Conservation (phyloP, 306 rosid species). For the Sicyos baderoa region DNA sequence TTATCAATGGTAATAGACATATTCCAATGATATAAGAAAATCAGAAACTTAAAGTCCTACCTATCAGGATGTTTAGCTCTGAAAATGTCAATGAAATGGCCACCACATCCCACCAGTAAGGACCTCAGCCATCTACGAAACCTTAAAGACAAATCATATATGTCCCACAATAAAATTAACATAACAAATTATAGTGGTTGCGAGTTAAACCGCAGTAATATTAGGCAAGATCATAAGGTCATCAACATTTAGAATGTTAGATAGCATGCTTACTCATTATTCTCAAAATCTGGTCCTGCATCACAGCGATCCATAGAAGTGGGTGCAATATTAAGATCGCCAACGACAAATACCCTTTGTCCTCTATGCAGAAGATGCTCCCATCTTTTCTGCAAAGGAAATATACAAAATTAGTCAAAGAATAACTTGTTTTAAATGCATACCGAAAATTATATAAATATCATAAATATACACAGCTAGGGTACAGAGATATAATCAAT, state of each 20-base stretch:
- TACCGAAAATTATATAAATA: background rate
- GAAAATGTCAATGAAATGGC: constrained; percentile 40
- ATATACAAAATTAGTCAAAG: constrained; percentile 28
- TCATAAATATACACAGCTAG: background rate
- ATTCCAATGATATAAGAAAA: background rate
- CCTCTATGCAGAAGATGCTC: constrained; percentile 59
- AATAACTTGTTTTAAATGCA: constrained; percentile 20
- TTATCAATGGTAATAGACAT: background rate
- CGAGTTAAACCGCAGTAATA: background rate
- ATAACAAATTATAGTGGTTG: constrained; percentile 1
- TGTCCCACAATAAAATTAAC: background rate
- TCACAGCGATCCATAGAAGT: constrained; percentile 73
- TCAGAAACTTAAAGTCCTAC: constrained; percentile 9
- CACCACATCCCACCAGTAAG: constrained; percentile 52
- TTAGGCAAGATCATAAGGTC: constrained; percentile 8
- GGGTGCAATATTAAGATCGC: constrained; percentile 97
- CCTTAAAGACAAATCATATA: constrained; percentile 35
- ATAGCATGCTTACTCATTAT: constrained; percentile 49
- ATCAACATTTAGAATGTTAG: constrained; percentile 23
- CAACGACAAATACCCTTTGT: constrained; percentile 74
- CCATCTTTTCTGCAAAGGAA: constrained; percentile 72
- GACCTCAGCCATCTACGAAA: constrained; percentile 90
- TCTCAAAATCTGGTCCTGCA: constrained; percentile 87
- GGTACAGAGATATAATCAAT: constrained; percentile 19
- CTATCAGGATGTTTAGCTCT: background rate